Evolutionary conservation across 352 stramenopile genomes (phyloP).

Genomic region (Pythium brachiatum): DNA sequence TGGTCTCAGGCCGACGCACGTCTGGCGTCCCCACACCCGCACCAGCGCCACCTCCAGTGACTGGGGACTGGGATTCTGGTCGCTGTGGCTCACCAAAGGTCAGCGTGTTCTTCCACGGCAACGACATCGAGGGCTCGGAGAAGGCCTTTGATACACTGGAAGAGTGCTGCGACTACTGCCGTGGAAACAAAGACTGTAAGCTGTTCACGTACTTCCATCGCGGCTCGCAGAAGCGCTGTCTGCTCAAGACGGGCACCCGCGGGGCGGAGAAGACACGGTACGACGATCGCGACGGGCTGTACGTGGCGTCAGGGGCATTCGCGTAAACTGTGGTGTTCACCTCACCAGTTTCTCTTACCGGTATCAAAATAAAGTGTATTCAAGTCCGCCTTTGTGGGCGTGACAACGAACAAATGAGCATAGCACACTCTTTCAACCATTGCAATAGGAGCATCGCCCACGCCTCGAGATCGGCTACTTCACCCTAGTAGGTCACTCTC

Average conservation of each 20-base stretch:
- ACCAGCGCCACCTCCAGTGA: neutral
- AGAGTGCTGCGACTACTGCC: constrained; percentile 23
- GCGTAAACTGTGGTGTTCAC: too few relatives aligned
- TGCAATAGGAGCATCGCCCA: too few relatives aligned
- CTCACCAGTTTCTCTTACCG: too few relatives aligned
- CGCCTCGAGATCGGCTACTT: too few relatives aligned
- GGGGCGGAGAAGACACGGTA: constrained; percentile 25
- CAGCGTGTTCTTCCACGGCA: constrained; percentile 20
- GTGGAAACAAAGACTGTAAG: constrained; percentile 4
- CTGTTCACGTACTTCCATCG: constrained; percentile 23
- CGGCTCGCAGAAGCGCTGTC: constrained; percentile 14
- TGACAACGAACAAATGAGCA: too few relatives aligned
- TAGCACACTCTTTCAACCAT: too few relatives aligned
- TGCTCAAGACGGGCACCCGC: constrained; percentile 17
- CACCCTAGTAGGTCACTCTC: too few relatives aligned
- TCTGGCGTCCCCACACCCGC: neutral
- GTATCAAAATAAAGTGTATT: too few relatives aligned
- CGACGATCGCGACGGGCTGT: neutral
- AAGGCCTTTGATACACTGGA: constrained; percentile 16
- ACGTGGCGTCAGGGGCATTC: neutral
- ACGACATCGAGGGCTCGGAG: constrained; percentile 15
- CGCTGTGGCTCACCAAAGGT: constrained; percentile 8
- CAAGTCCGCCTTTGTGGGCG: too few relatives aligned
- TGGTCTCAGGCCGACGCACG: constrained; percentile 36
- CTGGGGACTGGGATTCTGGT: constrained; percentile 6